Conservation (phyloP, 179 eudicot species). For the Beta macrorhiza region DNA sequence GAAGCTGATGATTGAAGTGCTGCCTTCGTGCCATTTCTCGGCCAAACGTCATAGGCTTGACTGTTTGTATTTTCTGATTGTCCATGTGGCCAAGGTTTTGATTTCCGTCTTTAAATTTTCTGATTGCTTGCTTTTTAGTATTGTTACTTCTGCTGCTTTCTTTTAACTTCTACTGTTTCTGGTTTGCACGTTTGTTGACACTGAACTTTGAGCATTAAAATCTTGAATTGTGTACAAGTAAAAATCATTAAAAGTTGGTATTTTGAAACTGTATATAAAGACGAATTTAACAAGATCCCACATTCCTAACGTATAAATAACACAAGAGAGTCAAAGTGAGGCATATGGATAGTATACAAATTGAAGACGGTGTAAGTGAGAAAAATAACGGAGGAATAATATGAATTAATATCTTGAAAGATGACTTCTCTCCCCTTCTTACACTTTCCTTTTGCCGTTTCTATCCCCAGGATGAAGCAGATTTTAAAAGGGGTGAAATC, state of each 20-base stretch:
- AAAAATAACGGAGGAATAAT: background rate
- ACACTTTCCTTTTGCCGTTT: background rate
- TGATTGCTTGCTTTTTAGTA: background rate
- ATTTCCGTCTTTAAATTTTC: background rate
- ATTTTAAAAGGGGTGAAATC: slow-evolving; percentile 46
- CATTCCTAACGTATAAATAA: too few species aligned
- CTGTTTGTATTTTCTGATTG: slow-evolving; percentile 75
- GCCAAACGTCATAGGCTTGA: slow-evolving; percentile 94
- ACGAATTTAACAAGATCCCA: too few species aligned
- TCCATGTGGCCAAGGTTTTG: slow-evolving; percentile 64
- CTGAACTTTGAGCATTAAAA: too few species aligned
- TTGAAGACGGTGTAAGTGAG: too few species aligned
- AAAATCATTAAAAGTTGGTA: too few species aligned
- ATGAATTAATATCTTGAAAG: background rate
- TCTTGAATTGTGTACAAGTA: too few species aligned
- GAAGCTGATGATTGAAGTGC: slow-evolving; percentile 64
- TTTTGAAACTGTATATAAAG: too few species aligned
- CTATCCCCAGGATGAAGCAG: slow-evolving; percentile 57
- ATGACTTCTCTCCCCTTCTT: background rate
- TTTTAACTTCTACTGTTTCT: too few species aligned
- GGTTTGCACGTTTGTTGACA: too few species aligned
- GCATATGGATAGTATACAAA: too few species aligned
- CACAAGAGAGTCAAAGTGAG: too few species aligned
- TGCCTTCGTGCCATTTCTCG: slow-evolving; percentile 84
- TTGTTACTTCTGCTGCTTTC: too few species aligned